These are phyloP conservation scores for Fistulinella prunicolor DNA, from an alignment of 768 basidiomycete genomes.

Conservation along the genomic window DNA sequence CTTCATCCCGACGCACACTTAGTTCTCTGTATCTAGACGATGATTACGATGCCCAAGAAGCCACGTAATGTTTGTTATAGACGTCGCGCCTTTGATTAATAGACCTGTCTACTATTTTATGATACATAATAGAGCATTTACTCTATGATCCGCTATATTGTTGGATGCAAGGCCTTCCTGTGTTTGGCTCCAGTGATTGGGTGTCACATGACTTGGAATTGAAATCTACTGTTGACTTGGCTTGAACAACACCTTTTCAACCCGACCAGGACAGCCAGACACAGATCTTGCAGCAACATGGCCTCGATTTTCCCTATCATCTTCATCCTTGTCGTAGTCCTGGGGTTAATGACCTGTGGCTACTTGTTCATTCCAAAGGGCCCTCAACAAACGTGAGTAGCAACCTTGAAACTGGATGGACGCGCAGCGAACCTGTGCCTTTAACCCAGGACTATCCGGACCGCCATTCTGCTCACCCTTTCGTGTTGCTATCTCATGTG, in stretches of 20 bases:
- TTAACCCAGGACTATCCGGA: conserved; percentile 70
- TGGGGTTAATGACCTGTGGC: conserved; percentile 59
- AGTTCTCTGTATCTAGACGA: conserved; percentile 53
- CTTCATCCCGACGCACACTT: conserved; percentile 5
- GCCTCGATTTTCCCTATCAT: conserved; percentile 68
- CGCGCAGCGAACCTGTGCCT: background rate
- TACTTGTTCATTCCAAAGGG: conserved; percentile 82
- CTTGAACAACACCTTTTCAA: background rate
- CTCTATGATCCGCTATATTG: background rate
- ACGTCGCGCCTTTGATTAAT: conserved; percentile 55
- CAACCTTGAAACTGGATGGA: background rate
- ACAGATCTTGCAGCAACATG: conserved; percentile 44
- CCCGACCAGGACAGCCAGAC: background rate
- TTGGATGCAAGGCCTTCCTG: too few relatives aligned
- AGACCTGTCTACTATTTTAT: conserved; percentile 3
- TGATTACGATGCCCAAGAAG: conserved; percentile 87
- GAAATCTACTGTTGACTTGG: background rate
- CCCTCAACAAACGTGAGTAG: conserved; percentile 80
- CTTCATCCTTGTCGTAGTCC: conserved; percentile 60
- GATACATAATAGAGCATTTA: conserved; percentile 4
- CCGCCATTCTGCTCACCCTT: conserved; percentile 73
- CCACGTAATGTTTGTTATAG: conserved; percentile 66
- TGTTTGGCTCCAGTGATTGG: background rate
- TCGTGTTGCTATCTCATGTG: conserved; percentile 92
- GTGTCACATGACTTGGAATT: conserved; percentile 9